phyloP scores from a whole-genome alignment of 2,329 filamentous ascomycete genomes.

The Diplodia mutila region DNA sequence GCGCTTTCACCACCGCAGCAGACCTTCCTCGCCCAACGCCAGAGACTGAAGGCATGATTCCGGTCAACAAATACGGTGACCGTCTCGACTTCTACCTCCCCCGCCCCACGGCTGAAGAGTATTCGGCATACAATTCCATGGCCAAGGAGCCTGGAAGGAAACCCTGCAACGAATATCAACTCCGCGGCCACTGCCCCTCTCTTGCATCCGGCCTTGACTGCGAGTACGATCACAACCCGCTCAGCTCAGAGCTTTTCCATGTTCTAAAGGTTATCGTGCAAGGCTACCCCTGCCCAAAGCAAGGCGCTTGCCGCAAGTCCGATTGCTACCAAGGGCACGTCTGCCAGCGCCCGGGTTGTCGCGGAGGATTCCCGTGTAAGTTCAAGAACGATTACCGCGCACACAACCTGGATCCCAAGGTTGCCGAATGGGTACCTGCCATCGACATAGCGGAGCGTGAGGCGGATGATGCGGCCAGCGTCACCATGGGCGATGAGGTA shows the following conservation, averaged over 20 bases:
- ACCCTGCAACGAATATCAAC: slow-evolving; percentile 55
- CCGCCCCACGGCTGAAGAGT: slow-evolving; percentile 43
- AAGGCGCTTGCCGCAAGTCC: slow-evolving; percentile 46
- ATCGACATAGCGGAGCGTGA: slow-evolving; percentile 21
- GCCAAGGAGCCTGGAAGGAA: slow-evolving; percentile 40
- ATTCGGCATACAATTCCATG: slow-evolving; percentile 46
- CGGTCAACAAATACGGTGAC: slow-evolving; percentile 52
- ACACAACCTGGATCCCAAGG: slow-evolving; percentile 32
- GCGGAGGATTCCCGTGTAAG: slow-evolving; percentile 32
- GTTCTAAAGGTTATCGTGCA: slow-evolving; percentile 52
- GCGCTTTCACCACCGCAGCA: slow-evolving; percentile 15
- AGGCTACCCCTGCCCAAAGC: slow-evolving; percentile 47
- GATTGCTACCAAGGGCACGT: slow-evolving; percentile 54
- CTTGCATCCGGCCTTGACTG: slow-evolving; percentile 33
- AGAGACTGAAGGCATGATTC: slow-evolving; percentile 39
- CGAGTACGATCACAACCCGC: slow-evolving; percentile 51
- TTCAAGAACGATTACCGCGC: slow-evolving; percentile 32
- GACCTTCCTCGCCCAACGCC: slow-evolving; percentile 20
- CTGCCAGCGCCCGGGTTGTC: slow-evolving; percentile 43
- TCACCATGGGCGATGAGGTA: not conserved
- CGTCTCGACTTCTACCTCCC: slow-evolving; percentile 53
- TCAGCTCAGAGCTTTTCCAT: slow-evolving; percentile 45
- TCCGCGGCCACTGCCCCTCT: slow-evolving; percentile 45
- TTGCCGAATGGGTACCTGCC: slow-evolving; percentile 32
- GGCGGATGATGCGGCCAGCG: not conserved